Evolutionary conservation across 1,284 basidiomycete species (phyloP).

Genomic region (Cutaneotrichosporon daszewskae): DNA sequence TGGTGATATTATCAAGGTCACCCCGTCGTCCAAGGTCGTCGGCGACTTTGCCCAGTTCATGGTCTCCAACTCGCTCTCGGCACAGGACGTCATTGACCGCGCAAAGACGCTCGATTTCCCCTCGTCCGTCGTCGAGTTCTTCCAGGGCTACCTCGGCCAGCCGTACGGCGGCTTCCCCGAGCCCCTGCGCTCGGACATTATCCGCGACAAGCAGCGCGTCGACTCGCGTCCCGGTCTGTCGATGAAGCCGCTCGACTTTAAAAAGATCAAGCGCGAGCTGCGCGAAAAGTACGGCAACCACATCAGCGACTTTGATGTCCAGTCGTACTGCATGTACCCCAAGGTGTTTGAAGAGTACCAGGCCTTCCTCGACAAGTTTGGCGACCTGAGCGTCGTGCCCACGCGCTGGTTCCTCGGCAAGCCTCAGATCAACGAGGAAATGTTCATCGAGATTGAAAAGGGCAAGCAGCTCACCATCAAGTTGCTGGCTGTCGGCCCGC

Average conservation of each 20-base stretch:
- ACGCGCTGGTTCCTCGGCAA: constrained; percentile 96
- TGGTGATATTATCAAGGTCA: constrained; percentile 98
- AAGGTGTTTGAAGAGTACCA: constrained; percentile 98
- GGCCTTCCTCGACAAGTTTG: constrained; percentile 87
- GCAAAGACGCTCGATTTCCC: constrained; percentile 96
- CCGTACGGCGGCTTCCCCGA: constrained; percentile 98
- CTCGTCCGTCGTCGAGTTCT: constrained; percentile 90
- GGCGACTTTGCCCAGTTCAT: constrained; percentile 99
- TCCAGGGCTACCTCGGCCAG: constrained; percentile 96
- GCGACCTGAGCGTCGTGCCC: constrained; percentile 90
- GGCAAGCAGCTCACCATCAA: constrained; percentile 97
- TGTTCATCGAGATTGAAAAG: constrained; percentile 93
- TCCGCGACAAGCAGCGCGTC: constrained; percentile 89
- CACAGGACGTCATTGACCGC: constrained; percentile 76
- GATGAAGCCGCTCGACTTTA: constrained; percentile 87
- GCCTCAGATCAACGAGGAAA: constrained; percentile 86
- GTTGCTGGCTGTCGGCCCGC: constrained; percentile 88
- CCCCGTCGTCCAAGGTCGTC: constrained; percentile 97
- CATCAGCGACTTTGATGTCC: constrained; percentile 87
- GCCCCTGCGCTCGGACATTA: constrained; percentile 82
- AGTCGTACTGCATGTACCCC: constrained; percentile 68
- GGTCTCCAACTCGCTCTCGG: constrained; percentile 87
- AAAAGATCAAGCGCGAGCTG: constrained; percentile 89
- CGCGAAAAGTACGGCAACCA: constrained; percentile 90
- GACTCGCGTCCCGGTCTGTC: constrained; percentile 85